A percentile compares a stretch with the other conserved stretches of the same genome.
Conservation (phyloP, 495 filamentous ascomycete species). For the Apiosordaria backusii region DNA sequence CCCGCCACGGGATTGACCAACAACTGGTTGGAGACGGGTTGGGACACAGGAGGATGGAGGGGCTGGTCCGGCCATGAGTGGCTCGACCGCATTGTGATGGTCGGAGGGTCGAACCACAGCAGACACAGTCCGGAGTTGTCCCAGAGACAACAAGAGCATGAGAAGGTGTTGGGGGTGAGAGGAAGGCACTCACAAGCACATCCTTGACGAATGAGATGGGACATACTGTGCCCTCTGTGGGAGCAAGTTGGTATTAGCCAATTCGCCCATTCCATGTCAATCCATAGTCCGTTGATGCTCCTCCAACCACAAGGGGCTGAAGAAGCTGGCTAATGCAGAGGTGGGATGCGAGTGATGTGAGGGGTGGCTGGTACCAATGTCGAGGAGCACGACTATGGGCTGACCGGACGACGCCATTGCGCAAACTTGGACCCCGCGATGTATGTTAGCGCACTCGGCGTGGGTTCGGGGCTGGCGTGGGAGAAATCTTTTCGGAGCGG, state of each 20-base stretch:
- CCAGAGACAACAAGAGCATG: too few relatives aligned
- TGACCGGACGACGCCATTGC: conserved; percentile 31
- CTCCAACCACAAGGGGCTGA: conserved; percentile 19
- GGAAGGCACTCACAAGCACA: conserved; percentile 52
- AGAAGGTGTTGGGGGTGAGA: conserved; percentile 14
- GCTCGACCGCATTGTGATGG: conserved; percentile 12
- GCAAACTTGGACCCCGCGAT: not conserved
- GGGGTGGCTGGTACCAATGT: conserved; percentile 44
- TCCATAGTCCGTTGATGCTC: not conserved
- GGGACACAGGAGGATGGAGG: not conserved
- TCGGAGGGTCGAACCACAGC: conserved; percentile 5
- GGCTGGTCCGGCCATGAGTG: conserved; percentile 16
- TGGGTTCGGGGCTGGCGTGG: conserved; percentile 7
- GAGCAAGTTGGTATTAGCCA: conserved; percentile 38
- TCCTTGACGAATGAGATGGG: conserved; percentile 72
- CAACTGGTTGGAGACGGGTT: not conserved
- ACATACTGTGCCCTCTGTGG: conserved; percentile 64
- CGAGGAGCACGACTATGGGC: conserved; percentile 42
- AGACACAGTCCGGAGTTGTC: conserved; percentile 14
- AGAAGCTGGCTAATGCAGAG: not conserved
- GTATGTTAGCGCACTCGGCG: conserved; percentile 5
- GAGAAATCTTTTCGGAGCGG: not conserved
- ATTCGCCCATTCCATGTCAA: conserved; percentile 18
- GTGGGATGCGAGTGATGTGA: not conserved
- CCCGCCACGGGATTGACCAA: not conserved